Evolutionary conservation across 2,329 filamentous ascomycete genomes (phyloP).

Genomic region (Talaromyces sp.): DNA sequence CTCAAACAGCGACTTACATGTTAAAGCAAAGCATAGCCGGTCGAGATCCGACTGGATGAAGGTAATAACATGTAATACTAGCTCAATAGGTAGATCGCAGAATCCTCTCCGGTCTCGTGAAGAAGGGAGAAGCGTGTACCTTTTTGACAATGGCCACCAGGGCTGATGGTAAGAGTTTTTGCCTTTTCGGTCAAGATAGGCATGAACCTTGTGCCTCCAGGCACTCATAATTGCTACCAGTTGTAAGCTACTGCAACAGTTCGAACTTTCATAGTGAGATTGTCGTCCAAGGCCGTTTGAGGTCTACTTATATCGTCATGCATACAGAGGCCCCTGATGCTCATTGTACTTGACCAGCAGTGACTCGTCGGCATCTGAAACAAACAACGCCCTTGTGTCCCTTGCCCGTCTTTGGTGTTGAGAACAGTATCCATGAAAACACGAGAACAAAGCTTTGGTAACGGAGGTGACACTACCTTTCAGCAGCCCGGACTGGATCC

Average conservation of each 20-base stretch:
- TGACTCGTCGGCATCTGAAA: not conserved
- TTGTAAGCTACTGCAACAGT: not conserved
- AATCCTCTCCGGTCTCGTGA: not conserved
- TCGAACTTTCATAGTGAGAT: not conserved
- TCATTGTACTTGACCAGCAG: not conserved
- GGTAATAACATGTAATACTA: not conserved
- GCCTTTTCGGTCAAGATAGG: not conserved
- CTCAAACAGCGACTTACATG: not conserved
- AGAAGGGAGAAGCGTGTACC: not conserved
- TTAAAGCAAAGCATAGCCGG: not conserved
- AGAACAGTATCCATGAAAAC: not conserved
- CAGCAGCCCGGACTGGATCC: not conserved
- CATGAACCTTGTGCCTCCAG: not conserved
- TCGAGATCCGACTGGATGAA: constrained; percentile 4
- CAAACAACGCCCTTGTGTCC: not conserved
- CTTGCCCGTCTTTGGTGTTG: not conserved
- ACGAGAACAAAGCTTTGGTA: not conserved
- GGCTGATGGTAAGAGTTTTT: not conserved
- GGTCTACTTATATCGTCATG: not conserved
- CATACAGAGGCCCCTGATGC: not conserved
- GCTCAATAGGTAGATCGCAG: not conserved
- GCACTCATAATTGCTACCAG: not conserved
- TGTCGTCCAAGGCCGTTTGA: not conserved
- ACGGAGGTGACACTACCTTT: not conserved
- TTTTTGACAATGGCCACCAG: not conserved